These are phyloP conservation scores for Yamadazyma triangularis DNA, from an alignment of 1,139 yeast genomes.

Conservation along the genomic window DNA sequence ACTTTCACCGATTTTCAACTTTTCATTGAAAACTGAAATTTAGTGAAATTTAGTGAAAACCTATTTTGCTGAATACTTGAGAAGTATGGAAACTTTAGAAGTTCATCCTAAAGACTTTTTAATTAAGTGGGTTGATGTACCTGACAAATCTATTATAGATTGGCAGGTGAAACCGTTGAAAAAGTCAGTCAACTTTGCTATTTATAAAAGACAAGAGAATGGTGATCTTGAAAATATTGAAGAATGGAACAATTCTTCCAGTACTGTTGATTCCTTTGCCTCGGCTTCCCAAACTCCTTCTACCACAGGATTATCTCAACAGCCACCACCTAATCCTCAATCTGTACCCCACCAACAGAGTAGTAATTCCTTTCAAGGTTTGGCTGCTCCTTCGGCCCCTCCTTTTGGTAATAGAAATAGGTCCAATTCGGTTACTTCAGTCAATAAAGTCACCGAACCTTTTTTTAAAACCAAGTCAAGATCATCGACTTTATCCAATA, in stretches of 20 bases:
- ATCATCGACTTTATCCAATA: slow-evolving; percentile 29
- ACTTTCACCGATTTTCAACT: too few species aligned
- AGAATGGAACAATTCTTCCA: slow-evolving; percentile 8
- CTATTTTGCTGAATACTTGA: too few species aligned
- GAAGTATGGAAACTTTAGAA: slow-evolving; percentile 76
- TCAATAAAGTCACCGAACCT: slow-evolving; percentile 31
- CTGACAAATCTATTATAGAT: slow-evolving; percentile 58
- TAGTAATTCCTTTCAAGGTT: not conserved
- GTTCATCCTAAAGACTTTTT: slow-evolving; percentile 85
- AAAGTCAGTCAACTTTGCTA: slow-evolving; percentile 70
- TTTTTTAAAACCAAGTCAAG: slow-evolving; percentile 33
- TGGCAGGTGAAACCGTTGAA: slow-evolving; percentile 86
- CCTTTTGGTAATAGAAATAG: slow-evolving; percentile 21
- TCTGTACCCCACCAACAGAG: not conserved
- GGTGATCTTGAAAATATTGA: slow-evolving; percentile 4
- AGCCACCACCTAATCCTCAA: not conserved
- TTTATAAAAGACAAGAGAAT: slow-evolving; percentile 44
- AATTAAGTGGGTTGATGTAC: slow-evolving; percentile 85
- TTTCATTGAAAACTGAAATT: too few species aligned
- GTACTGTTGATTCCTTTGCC: slow-evolving; percentile 9
- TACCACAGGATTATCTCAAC: not conserved
- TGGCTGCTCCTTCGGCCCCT: not conserved
- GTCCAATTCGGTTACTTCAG: slow-evolving; percentile 34
- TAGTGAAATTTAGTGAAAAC: slow-evolving; percentile 1
- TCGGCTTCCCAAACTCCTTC: slow-evolving; percentile 5